Conservation (phyloP, 306 rosid genomes). For the Amphicarpaea edgeworthii region DNA sequence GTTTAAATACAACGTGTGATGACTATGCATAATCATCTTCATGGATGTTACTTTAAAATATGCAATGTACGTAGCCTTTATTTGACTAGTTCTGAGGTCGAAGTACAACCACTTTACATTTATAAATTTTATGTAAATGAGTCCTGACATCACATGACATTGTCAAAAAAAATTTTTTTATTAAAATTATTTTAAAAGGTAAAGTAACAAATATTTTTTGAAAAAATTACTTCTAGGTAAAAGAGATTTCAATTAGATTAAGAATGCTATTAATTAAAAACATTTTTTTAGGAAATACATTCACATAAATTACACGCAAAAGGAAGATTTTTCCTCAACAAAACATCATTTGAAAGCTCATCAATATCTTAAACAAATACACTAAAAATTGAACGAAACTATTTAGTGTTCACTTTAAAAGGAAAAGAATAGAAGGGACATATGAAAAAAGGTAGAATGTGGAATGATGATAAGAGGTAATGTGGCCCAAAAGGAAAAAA, state of each 20-base stretch:
- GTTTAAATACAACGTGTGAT: neutral
- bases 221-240: neutral
- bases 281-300: no score
- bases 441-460: conserved; percentile 1
- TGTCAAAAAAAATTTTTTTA: neutral
- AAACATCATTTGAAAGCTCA: neutral
- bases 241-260: neutral
- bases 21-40: neutral
- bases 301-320: no score
- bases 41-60: neutral
- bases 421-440: conserved; percentile 34
- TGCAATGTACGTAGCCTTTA: neutral
- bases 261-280: no score
- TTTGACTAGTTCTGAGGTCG: neutral
- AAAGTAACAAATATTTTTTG: neutral
- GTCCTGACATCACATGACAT: neutral
- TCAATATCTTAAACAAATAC: neutral
- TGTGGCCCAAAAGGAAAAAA: conserved; percentile 35
- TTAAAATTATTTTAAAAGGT: neutral
- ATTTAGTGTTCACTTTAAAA: neutral
- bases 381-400: neutral
- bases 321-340: neutral
- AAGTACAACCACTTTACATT: neutral
- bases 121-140: neutral
- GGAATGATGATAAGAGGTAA: conserved; percentile 1